A percentile compares a stretch with the other conserved stretches of the same genome.
phyloP scores from a whole-genome alignment of 768 basidiomycete genomes.

The Dictyophora rubrovolvata region DNA sequence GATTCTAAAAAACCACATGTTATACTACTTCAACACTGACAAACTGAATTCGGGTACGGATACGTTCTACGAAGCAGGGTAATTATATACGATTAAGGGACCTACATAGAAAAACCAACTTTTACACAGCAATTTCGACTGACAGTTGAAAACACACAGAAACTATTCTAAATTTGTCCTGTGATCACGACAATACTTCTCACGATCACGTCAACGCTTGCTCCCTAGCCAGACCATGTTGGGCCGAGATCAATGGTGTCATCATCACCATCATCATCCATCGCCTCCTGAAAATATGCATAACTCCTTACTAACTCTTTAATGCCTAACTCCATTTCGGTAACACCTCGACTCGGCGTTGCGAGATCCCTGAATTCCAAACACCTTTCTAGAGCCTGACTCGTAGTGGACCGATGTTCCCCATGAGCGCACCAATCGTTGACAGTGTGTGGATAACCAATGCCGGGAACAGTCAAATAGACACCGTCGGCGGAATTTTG shows the following conservation, averaged over 20 bases:
- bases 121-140: too few species aligned
- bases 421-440: background rate
- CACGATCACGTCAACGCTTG: background rate
- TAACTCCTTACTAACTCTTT: background rate
- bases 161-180: too few species aligned
- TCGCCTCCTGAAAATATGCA: background rate
- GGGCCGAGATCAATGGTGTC: background rate
- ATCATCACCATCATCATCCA: conserved; percentile 1
- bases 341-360: background rate
- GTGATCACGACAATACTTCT: too few species aligned
- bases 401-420: background rate
- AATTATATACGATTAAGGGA: too few species aligned
- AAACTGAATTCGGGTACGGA: too few species aligned
- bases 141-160: too few species aligned
- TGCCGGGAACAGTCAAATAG: conserved; percentile 1
- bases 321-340: background rate
- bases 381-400: background rate
- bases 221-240: conserved; percentile 4
- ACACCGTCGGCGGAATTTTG: conserved; percentile 4
- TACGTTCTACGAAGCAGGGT: too few species aligned
- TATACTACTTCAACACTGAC: too few species aligned
- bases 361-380: background rate
- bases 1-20: too few species aligned
- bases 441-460: background rate
- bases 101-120: too few species aligned